Evolutionary conservation across 768 basidiomycete species (phyloP).

Genomic region (Tephrocybe sp.): DNA sequence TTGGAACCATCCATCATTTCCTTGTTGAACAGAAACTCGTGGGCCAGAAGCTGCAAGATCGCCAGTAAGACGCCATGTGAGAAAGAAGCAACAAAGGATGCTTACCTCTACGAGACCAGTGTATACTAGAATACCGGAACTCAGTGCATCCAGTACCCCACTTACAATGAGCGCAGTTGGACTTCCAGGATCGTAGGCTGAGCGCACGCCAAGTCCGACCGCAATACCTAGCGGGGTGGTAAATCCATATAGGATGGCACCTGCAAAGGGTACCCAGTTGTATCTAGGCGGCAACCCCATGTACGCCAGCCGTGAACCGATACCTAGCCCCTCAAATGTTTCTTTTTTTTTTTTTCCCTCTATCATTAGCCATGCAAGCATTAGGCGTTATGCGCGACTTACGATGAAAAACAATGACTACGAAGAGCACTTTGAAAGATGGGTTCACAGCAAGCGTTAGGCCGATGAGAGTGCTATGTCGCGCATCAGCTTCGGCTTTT

Average conservation of each 20-base stretch:
- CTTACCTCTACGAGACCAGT: slow-evolving; percentile 40
- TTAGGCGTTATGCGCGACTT: slow-evolving; percentile 27
- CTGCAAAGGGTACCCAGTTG: slow-evolving; percentile 54
- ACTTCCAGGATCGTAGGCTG: slow-evolving; percentile 79
- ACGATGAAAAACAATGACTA: slow-evolving; percentile 93
- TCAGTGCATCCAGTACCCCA: slow-evolving; percentile 82
- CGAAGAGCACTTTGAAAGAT: slow-evolving; percentile 80
- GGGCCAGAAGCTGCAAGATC: slow-evolving; percentile 67
- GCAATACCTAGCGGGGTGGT: slow-evolving; percentile 91
- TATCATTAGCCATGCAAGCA: slow-evolving; percentile 1
- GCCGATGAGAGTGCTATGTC: slow-evolving; percentile 72
- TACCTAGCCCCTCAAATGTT: slow-evolving; percentile 91
- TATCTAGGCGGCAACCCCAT: slow-evolving; percentile 58
- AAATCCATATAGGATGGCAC: slow-evolving; percentile 65
- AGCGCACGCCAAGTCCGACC: slow-evolving; percentile 70
- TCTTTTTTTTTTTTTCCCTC: slow-evolving; percentile 50
- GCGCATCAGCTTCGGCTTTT: background rate
- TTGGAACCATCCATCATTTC: slow-evolving; percentile 76
- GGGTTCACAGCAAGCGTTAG: slow-evolving; percentile 89
- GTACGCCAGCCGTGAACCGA: slow-evolving; percentile 86
- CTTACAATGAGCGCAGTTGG: slow-evolving; percentile 77
- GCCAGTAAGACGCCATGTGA: slow-evolving; percentile 8
- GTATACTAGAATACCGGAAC: slow-evolving; percentile 85
- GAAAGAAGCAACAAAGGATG: background rate
- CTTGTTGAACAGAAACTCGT: slow-evolving; percentile 91